Base-by-base conservation (phyloP, 2,329 filamentous ascomycete genomes). In the Calonectria honghensis region DNA sequence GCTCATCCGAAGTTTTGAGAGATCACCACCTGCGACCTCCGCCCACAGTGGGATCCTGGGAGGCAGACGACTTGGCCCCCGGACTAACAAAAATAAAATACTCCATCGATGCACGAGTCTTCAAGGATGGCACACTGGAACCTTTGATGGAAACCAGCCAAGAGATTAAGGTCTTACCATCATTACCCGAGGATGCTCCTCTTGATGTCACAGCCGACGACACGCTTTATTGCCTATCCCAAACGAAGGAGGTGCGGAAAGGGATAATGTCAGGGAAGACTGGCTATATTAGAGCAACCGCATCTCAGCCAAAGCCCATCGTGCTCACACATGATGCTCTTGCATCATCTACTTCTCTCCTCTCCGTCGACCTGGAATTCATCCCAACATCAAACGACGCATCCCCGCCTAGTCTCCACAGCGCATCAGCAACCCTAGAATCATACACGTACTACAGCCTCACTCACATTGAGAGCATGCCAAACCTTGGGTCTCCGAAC, bases 11-110 rank as follows among this genome's bases (percentile, higher is more conserved):
- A 0, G 65, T 77, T 0, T 41, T 63, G 37, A 51, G 70, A 2
- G 74, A 78, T n/a, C 59, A 73, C 2, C 78, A 80, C 29, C 51
- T 78, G 13, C 74, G 73, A 2, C 31, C 75, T 6, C 78, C 78
- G 0, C 79, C 79, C 2, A 79, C 76, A 1, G 13, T 79, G 20
- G 79, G 79, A 5, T 48, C 68, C 0, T 80, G 76, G 77, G 75
- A 79, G 4, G 68, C 72, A 4, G 72, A 77, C n/a, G 79, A 80
- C 4, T 72, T 77, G 29, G 64, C 75, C 3, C 77, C 79, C 4
- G 76, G 79, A 11, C 74, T 75, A 0, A 6, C 73, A 3, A 64
- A 20, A 14, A 52, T 80, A 3, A 71, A 65, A 1, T 80, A 80
- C 11, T 73, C 72, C 0, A 73, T 80, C 6, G 72, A 72, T 4